These are phyloP conservation scores for Seiridium cupressi DNA, from an alignment of 2,329 filamentous ascomycete species.

Conservation along the genomic window DNA sequence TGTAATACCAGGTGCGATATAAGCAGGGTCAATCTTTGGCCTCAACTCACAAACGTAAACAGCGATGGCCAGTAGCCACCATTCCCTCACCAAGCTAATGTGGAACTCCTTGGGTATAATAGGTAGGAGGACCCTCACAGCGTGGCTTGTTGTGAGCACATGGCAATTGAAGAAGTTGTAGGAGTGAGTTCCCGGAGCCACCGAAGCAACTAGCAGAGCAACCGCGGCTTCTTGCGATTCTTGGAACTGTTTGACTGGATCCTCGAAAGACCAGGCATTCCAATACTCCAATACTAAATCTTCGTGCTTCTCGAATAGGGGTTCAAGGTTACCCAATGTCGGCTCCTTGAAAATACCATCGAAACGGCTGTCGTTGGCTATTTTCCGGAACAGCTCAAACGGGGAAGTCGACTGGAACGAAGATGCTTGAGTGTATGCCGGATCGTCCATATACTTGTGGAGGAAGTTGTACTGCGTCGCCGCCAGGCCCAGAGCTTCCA, in stretches of 20 bases:
- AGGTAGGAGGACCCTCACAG: slow-evolving; percentile 81
- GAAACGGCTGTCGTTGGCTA: slow-evolving; percentile 69
- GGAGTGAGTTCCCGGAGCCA: slow-evolving; percentile 54
- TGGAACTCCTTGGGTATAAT: slow-evolving; percentile 73
- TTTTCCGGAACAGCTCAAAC: slow-evolving; percentile 67
- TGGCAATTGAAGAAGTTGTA: slow-evolving; percentile 87
- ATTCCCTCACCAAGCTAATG: slow-evolving; percentile 72
- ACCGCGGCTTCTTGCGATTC: slow-evolving; percentile 64
- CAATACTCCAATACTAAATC: slow-evolving; percentile 78
- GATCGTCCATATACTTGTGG: slow-evolving; percentile 69
- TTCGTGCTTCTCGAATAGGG: slow-evolving; percentile 68
- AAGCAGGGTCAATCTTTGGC: slow-evolving; percentile 67
- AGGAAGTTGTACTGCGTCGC: slow-evolving; percentile 57
- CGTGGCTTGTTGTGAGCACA: slow-evolving; percentile 81
- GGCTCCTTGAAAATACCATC: slow-evolving; percentile 61
- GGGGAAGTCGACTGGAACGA: slow-evolving; percentile 60
- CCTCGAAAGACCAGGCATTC: slow-evolving; percentile 77
- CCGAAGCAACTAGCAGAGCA: slow-evolving; percentile 61
- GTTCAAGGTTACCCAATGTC: slow-evolving; percentile 61
- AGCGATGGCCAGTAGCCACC: slow-evolving; percentile 81
- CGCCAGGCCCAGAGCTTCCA: slow-evolving; percentile 78
- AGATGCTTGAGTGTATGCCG: slow-evolving; percentile 65
- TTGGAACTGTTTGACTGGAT: slow-evolving; percentile 73
- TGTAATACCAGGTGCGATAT: slow-evolving; percentile 58
- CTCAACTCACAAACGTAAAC: slow-evolving; percentile 76